phyloP scores from a whole-genome alignment of 2,329 filamentous ascomycete species.

The Diaporthe ilicicola region DNA sequence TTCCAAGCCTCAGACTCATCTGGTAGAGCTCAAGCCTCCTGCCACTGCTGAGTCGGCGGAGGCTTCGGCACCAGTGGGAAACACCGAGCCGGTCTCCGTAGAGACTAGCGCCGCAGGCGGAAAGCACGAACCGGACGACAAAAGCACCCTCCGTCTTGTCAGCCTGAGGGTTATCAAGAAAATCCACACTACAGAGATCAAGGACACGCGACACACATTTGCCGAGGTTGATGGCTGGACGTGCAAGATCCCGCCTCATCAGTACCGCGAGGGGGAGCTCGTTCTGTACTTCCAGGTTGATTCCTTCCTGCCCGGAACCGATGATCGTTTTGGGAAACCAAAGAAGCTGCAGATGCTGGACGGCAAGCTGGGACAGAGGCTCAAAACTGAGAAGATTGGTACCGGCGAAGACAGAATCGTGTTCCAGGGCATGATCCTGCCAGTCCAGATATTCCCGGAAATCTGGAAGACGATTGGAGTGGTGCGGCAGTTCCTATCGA shows the following conservation, averaged over 20 bases:
- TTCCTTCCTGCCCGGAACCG: conserved; percentile 38
- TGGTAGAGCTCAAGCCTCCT: not conserved
- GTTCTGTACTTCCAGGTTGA: conserved; percentile 42
- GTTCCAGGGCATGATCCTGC: conserved; percentile 35
- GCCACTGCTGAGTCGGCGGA: not conserved
- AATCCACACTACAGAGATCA: conserved; percentile 27
- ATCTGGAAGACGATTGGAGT: conserved; percentile 23
- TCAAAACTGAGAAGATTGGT: conserved; percentile 33
- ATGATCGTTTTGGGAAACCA: conserved; percentile 1
- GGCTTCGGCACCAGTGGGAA: not conserved
- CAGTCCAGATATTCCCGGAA: conserved; percentile 34
- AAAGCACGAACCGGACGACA: too few relatives aligned
- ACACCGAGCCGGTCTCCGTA: not conserved
- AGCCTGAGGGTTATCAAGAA: conserved; percentile 25
- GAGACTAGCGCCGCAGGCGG: not conserved
- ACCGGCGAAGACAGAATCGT: conserved; percentile 33
- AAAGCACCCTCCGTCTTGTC: conserved; percentile 22
- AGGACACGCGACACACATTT: conserved; percentile 11
- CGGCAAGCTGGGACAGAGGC: conserved; percentile 36
- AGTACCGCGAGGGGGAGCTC: conserved; percentile 34
- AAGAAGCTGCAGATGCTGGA: conserved; percentile 27
- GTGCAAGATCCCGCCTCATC: conserved; percentile 33
- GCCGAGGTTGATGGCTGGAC: conserved; percentile 41
- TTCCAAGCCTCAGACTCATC: not conserved
- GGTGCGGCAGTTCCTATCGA: not conserved